Conservation (phyloP, 2,329 filamentous ascomycete species). For the Didymella keratinophila region DNA sequence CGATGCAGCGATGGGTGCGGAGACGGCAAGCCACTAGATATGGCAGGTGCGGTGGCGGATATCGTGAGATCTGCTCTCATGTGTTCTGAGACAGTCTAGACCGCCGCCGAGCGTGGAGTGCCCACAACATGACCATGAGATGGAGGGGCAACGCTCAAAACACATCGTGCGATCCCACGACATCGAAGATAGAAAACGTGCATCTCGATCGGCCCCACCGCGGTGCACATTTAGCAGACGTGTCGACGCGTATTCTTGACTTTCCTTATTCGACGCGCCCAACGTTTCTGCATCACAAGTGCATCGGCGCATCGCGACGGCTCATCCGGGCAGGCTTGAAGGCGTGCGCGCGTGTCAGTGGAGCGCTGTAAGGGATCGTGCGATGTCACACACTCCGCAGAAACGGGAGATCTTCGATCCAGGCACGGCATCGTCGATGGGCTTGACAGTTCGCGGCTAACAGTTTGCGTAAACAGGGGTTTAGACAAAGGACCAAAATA, state of each 20-base stretch:
- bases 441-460: background rate
- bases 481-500: background rate
- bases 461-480: background rate
- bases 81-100: background rate
- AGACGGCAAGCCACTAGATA: constrained; percentile 8
- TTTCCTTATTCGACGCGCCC: constrained; percentile 3
- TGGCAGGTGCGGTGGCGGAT: constrained; percentile 20
- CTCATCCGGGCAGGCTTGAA: constrained; percentile 3
- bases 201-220: background rate
- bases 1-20: constrained; percentile 13
- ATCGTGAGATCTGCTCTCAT: constrained; percentile 2
- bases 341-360: constrained; percentile 11
- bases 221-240: background rate
- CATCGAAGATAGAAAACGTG: background rate
- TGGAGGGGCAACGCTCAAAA: constrained; percentile 6
- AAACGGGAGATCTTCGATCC: constrained; percentile 19
- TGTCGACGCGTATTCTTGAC: background rate
- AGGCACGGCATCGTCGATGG: constrained; percentile 14
- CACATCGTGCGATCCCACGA: constrained; percentile 7
- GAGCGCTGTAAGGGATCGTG: constrained; percentile 10
- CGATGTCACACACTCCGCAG: constrained; percentile 9
- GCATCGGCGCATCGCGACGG: constrained; percentile 4
- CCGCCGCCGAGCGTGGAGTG: background rate
- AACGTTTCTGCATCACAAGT: constrained; percentile 16
- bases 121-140: background rate